Percentiles rank a stretch among this genome's conserved stretches.
These are phyloP conservation scores for Macrotyloma uniflorum DNA, from an alignment of 306 rosid genomes.

Conservation along the genomic window DNA sequence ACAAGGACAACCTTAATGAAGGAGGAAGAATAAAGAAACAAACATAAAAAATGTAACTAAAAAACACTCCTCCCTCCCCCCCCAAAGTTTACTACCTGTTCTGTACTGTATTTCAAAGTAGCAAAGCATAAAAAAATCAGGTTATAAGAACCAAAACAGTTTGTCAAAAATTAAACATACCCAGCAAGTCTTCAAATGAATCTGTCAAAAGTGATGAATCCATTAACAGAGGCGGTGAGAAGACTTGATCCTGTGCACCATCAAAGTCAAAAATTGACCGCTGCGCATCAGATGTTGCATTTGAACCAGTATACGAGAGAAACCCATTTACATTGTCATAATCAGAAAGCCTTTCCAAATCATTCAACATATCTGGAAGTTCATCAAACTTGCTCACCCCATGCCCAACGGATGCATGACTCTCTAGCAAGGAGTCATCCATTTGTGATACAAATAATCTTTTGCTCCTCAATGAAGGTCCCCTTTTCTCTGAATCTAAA, in stretches of 20 bases:
- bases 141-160: conserved; percentile 22
- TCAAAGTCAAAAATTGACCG: conserved; percentile 70
- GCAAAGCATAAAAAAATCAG: conserved; percentile 21
- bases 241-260: conserved; percentile 81
- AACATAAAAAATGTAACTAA: conserved; percentile 17
- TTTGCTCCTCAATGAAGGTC: conserved; percentile 68
- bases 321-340: conserved; percentile 83
- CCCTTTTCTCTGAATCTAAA: conserved; percentile 66
- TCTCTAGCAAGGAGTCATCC: conserved; percentile 57
- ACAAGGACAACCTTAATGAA: not conserved
- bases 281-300: conserved; percentile 67
- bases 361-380: conserved; percentile 65
- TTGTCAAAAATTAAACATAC: conserved; percentile 57
- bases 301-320: conserved; percentile 72
- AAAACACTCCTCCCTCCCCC: not conserved
- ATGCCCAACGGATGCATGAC: conserved; percentile 50
- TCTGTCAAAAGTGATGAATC: conserved; percentile 76
- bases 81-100: not conserved
- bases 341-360: conserved; percentile 70
- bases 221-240: conserved; percentile 92
- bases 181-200: conserved; percentile 90
- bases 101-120: conserved; percentile 10
- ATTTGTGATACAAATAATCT: conserved; percentile 61
- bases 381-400: conserved; percentile 58
- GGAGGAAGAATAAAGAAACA: not conserved